Evolutionary conservation across 1,284 basidiomycete genomes (phyloP), one percentile per base, ranked within the genome.

Genomic region (Inonotus obliquus): DNA sequence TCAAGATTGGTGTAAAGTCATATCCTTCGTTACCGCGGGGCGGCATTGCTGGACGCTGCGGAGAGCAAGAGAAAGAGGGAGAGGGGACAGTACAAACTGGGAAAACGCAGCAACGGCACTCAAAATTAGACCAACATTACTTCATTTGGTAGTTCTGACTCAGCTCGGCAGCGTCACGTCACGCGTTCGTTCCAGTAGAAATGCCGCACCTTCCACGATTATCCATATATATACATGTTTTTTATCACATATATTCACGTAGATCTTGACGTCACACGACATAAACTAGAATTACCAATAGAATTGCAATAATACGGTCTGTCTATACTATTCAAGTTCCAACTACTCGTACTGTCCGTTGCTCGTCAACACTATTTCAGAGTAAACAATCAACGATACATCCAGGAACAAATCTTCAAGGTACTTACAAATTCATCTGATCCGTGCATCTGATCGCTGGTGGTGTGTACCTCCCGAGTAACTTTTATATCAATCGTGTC

Each of bases 1-100:
- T 90, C 65, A 94, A 80, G 67, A 96, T 89, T 67, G 92, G 90
- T 3, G 87, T 91, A 64, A 92, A 89, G 74, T 92, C 89, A 67
- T 89, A 81, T 27, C 88, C 80, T 67, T 82, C 81, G 71, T 76
- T 82, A 64, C 76, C 78, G 68, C 81, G 73, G 54, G 80, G 80
- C 62, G 80, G 76, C 80, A 81, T 81, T 51, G 52, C 59, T 35
- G 49, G 27, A 19, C 27, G 51, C 32, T 37, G 19, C 51, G 45
- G 23, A 21, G 29, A 48, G 44, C 29, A 49, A 37, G 54, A 48
- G 23, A 25, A 29, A 4, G 14, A n/a, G 41, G 19, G 17, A 21
- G 25, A 6, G n/a, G 14, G 5, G 4, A 25, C 47, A 25, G n/a
- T 47, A 23, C 2, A 23, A 27, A 44, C 41, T 44, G 13, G 41